phyloP scores from a whole-genome alignment of 352 stramenopile genomes.

The Phytophthora fragariaefolia region DNA sequence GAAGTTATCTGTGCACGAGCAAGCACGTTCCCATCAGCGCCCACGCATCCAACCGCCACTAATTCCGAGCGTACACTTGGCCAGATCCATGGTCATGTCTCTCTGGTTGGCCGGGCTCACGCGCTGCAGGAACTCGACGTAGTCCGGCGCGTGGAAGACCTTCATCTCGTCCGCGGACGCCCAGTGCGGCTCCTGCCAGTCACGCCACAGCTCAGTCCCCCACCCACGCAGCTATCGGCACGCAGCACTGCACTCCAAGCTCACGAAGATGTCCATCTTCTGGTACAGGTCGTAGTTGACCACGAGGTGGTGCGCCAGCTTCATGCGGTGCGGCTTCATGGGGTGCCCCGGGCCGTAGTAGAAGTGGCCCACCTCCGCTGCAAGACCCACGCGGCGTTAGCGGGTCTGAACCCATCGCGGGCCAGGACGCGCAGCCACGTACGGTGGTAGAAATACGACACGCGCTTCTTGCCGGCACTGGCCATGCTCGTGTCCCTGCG shows the following conservation, averaged over 20 bases:
- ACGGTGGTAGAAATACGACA: conserved; percentile 91
- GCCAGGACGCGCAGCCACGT: conserved; percentile 26
- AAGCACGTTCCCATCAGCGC: neutral
- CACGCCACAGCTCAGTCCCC: too few species aligned
- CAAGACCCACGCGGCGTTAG: neutral
- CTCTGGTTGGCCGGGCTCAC: conserved; percentile 95
- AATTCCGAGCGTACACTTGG: conserved; percentile 59
- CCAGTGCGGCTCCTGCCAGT: conserved; percentile 82
- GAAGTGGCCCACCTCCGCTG: conserved; percentile 95
- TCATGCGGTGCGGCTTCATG: conserved; percentile 98
- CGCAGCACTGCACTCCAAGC: too few species aligned
- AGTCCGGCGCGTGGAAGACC: conserved; percentile 97
- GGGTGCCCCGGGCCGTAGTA: conserved; percentile 96
- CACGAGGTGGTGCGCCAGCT: conserved; percentile 98
- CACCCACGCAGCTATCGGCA: too few species aligned
- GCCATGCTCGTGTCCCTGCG: conserved; percentile 19
- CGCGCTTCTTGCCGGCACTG: conserved; percentile 67
- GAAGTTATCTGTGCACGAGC: conserved; percentile 89
- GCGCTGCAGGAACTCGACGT: conserved; percentile 97
- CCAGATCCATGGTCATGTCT: conserved; percentile 67
- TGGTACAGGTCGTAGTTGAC: conserved; percentile 98
- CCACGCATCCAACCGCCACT: neutral
- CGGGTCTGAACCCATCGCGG: neutral
- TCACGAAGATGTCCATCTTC: conserved; percentile 98
- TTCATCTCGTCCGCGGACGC: conserved; percentile 93